Percentiles rank a stretch among this genome's conserved stretches.
Evolutionary conservation across 2,329 filamentous ascomycete genomes (phyloP).

Genomic region (Penicillium sclerotiorum): DNA sequence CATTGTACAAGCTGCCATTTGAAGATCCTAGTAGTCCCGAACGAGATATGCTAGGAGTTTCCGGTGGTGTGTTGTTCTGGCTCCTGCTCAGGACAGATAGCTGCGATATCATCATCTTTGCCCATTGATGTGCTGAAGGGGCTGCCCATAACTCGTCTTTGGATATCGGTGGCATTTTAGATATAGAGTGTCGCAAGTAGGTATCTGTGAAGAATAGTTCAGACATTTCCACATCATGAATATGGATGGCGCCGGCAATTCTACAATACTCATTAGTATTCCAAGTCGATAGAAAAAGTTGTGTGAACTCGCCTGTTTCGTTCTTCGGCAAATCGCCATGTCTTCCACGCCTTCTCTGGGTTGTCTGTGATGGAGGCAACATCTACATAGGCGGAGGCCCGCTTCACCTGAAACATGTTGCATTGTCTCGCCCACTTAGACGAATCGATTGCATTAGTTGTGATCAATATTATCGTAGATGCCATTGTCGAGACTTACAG

Average conservation of each 20-base stretch:
- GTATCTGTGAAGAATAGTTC: constrained; percentile 9
- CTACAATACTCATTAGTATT: too few species aligned
- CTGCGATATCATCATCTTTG: not conserved
- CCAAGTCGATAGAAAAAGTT: too few species aligned
- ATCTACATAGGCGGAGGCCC: too few species aligned
- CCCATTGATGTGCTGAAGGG: constrained; percentile 17
- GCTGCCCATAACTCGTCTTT: constrained; percentile 17
- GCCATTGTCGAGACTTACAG: constrained; percentile 11
- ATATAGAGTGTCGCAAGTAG: constrained; percentile 10
- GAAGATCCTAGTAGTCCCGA: not conserved
- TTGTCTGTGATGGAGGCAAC: too few species aligned
- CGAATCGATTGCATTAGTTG: too few species aligned
- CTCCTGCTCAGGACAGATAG: too few species aligned
- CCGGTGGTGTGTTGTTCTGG: not conserved
- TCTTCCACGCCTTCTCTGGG: too few species aligned
- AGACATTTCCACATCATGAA: constrained; percentile 16
- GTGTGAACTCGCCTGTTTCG: too few species aligned
- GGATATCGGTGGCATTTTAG: constrained; percentile 7
- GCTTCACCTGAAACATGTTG: too few species aligned
- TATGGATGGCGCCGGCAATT: constrained; percentile 7
- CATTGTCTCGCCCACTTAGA: too few species aligned
- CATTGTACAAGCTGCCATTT: not conserved
- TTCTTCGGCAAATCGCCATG: too few species aligned
- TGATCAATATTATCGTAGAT: not conserved
- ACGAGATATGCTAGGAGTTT: not conserved